These are phyloP conservation scores for Ophiobolus disseminans DNA, from an alignment of 2,329 filamentous ascomycete species.

Conservation along the genomic window DNA sequence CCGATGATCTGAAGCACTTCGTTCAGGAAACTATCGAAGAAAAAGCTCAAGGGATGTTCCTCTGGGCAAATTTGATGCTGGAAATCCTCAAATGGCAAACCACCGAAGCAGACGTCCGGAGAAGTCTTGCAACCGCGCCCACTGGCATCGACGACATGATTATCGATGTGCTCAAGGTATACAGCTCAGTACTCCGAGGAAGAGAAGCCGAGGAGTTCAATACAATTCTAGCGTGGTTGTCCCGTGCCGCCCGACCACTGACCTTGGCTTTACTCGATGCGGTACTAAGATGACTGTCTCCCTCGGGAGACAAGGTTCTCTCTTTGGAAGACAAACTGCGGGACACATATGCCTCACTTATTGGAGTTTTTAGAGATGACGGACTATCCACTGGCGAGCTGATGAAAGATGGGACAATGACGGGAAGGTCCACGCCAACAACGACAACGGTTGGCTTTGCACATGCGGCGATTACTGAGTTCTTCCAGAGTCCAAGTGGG, in stretches of 20 bases:
- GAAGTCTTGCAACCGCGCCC: not conserved
- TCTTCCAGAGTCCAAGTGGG: not conserved
- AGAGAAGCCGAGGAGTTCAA: not conserved
- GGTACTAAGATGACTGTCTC: not conserved
- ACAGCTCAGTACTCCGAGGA: not conserved
- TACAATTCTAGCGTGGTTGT: not conserved
- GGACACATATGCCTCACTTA: not conserved
- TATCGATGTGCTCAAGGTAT: not conserved
- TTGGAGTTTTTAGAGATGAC: not conserved
- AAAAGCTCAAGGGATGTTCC: conserved; percentile 1
- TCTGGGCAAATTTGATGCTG: conserved; percentile 2
- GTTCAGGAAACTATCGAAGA: not conserved
- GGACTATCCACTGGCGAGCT: not conserved
- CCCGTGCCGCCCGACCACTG: not conserved
- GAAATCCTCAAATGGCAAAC: conserved; percentile 3
- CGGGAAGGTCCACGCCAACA: not conserved
- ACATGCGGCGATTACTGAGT: not conserved
- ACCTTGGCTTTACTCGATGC: not conserved
- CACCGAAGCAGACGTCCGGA: not conserved
- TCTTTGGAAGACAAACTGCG: not conserved
- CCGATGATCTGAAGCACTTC: not conserved
- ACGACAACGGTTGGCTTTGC: not conserved
- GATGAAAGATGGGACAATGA: not conserved
- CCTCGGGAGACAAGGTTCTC: not conserved
- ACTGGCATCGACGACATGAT: not conserved